Evolutionary conservation across 352 stramenopile genomes (phyloP), one percentile per base, ranked within the genome.

Genomic region (Globisporangium okanoganense): DNA sequence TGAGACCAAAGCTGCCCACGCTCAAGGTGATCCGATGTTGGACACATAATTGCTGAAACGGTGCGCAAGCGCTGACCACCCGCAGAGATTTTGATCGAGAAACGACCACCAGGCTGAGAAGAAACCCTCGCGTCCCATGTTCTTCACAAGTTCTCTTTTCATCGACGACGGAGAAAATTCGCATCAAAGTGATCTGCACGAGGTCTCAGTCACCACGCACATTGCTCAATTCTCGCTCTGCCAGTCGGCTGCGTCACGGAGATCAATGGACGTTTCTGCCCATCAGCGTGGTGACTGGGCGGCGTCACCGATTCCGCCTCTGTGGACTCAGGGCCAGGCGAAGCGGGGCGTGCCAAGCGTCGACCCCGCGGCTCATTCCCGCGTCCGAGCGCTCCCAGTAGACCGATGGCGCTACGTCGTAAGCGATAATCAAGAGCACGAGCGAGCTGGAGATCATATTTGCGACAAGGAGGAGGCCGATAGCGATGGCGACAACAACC

Each of bases 321-420:
- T 33, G n/a, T 54, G 41, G 55, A 22, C 1, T 27, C 38, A 36
- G 12, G 31, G 31, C 12, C 12, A 40, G 14, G 12, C n/a, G 6
- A 41, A 29, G n/a, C 33, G 35, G 6, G 31, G 31, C 24, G 27
- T 47, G 22, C 45, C 25, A 5, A 55, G 45, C 18, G 56, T 62
- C 31, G 45, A 62, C 18, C 45, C 56, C 6, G 45, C 8, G 2
- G 18, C 24, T 1, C 43, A 62, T n/a, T 18, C 56, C 20, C 45
- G 56, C 33, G 56, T 62, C 18, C 44, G 56, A 50, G 24, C n/a
- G 14, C 40, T 62, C 3, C 20, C 56, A 16, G n/a, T 18, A 18
- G 8, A 4, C 8, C 20, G 18, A 12, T 27, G 25, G 24, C 49
- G 8, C 49, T 13, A 27, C 45, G 29, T 33, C 33, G 49, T 16